These are phyloP conservation scores for Mycena amicta DNA, from an alignment of 768 basidiomycete species.

Conservation along the genomic window DNA sequence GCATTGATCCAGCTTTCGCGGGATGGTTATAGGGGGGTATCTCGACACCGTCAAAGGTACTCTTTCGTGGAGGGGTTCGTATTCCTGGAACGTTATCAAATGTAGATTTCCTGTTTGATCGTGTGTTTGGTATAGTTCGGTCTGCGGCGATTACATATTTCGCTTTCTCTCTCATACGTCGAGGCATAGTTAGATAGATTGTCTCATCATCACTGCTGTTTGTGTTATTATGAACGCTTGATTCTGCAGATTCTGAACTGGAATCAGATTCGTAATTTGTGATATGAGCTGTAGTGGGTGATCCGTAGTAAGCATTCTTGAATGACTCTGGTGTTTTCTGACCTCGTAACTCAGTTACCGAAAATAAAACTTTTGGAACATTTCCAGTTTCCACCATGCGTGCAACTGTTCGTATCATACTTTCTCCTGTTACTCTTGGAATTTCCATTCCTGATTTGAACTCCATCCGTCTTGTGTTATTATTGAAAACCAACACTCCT, in stretches of 20 bases:
- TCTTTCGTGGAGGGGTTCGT: background rate
- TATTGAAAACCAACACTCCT: background rate
- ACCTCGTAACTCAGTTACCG: background rate
- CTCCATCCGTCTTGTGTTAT: background rate
- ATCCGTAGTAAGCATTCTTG: background rate
- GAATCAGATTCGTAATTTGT: no score
- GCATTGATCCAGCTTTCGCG: background rate
- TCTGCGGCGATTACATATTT: background rate
- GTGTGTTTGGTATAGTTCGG: background rate
- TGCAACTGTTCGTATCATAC: background rate
- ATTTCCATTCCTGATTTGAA: background rate
- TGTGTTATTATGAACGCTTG: background rate
- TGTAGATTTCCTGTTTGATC: background rate
- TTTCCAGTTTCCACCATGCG: background rate
- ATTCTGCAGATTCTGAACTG: background rate
- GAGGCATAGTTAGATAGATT: background rate
- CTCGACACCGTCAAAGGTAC: constrained; percentile 9
- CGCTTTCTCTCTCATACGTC: background rate
- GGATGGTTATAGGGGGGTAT: background rate
- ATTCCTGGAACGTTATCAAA: background rate
- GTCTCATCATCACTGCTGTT: background rate
- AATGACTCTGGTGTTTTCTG: background rate
- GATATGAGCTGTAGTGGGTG: no score
- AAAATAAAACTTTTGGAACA: background rate
- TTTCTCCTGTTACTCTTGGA: background rate